Base-by-base conservation (phyloP, 2,329 filamentous ascomycete species). In the Ophiognomonia clavigignenti-juglandacearum region DNA sequence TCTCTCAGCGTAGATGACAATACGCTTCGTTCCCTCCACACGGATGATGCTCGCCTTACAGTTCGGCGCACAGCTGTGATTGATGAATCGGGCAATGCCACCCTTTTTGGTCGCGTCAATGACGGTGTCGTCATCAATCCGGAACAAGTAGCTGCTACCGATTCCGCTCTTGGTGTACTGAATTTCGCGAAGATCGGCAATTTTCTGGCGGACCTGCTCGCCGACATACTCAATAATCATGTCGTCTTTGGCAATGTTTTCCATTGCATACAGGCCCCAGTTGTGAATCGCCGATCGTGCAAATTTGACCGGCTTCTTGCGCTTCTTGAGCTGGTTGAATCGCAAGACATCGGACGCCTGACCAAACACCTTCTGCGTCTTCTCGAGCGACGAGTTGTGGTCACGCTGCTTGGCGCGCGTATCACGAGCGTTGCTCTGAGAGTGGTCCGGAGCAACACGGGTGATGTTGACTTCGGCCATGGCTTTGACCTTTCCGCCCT, bases 191-290 rank as follows among this genome's bases (percentile, higher is more conserved):
- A 97, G 83, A 66, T 98, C 93, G n/a, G 93, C 91, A 51, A 98
- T 93, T 61, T 95, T 89, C 67, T 98, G 93, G 48, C 93, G 83
- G 31, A 98, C 90, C 66, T 96, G 93, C 70, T 98, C 93, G 51
- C 93, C 93, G 10, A 98, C 93, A 63, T 98, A 98, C 70, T 98
- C 93, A 61, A 98, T 98, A 64, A 98, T 98, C 90, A 98, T 96
- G 68, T 98, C 93, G 65, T 96, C 95, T 64, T 92, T 90, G 51
- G 86, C 81, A 54, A 98, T 98, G 62, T 95, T 93, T 69, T 98
- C 93, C 75, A 96, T 92, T 4, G 93, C 91, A 62, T 98, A 98
- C 23, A 98, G 72, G 23, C 93, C 93, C 93, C 93, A 98, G 60
- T 96, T 97, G 69, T 98, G 93, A 59, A 98, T 98, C 38, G 93